phyloP scores from a whole-genome alignment of 2,329 filamentous ascomycete species.

The Ascochyta koolunga region DNA sequence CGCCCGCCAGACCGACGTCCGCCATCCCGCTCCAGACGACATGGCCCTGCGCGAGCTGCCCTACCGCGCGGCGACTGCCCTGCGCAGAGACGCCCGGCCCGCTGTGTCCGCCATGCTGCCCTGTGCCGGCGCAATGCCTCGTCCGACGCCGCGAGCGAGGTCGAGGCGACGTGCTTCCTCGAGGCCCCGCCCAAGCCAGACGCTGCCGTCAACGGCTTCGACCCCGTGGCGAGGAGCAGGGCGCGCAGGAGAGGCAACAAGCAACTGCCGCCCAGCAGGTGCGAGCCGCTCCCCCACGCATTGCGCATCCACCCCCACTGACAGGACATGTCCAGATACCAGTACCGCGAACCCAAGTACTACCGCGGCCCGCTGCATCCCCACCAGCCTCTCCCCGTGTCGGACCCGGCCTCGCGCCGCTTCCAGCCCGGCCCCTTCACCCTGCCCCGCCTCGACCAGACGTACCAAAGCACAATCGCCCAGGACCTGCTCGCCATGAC shows the following conservation, averaged over 20 bases:
- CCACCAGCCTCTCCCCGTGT: constrained; percentile 83
- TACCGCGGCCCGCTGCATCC: constrained; percentile 92
- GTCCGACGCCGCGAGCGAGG: constrained; percentile 51
- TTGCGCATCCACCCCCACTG: background rate
- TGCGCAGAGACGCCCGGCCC: constrained; percentile 35
- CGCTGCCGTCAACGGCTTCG: constrained; percentile 53
- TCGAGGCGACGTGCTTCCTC: constrained; percentile 58
- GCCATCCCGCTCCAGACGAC: too few relatives aligned
- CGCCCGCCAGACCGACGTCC: constrained; percentile 19
- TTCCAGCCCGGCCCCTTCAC: constrained; percentile 93
- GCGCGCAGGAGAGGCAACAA: constrained; percentile 51
- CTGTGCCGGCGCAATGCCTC: constrained; percentile 55
- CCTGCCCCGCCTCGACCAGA: constrained; percentile 84
- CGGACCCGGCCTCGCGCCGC: constrained; percentile 84
- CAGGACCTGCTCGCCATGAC: constrained; percentile 86
- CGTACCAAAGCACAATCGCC: constrained; percentile 84
- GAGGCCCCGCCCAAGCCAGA: constrained; percentile 47
- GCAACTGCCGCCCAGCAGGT: constrained; percentile 62
- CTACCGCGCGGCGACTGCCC: constrained; percentile 32
- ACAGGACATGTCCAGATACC: constrained; percentile 68
- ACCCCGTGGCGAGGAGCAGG: constrained; percentile 56
- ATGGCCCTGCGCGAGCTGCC: constrained; percentile 50
- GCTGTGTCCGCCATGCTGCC: constrained; percentile 26
- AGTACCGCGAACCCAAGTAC: constrained; percentile 93
- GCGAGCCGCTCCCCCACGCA: constrained; percentile 16